Base-by-base conservation (phyloP, 1,284 basidiomycete genomes). In the Apiotrichum domesticum region DNA sequence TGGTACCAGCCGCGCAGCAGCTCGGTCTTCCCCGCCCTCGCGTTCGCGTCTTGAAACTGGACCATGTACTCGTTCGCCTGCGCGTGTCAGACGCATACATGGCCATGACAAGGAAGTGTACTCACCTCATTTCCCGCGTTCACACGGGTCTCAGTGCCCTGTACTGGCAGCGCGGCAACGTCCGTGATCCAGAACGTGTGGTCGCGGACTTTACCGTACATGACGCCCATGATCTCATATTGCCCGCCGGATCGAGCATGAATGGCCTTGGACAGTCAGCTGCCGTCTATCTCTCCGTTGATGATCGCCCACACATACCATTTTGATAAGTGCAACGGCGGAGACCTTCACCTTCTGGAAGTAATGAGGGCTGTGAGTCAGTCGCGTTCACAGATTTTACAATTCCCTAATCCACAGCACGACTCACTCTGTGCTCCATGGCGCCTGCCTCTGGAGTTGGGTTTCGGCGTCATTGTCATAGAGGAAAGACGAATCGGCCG, bases 1-100 rank as follows among this genome's bases (percentile, higher is more conserved):
- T 98, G 95, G 73, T 98, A 98, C 95, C 95, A 98, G n/a, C 95
- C 95, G 57, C 97, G 87, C 4, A 87, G 86, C 67, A 96, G 86
- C 73, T 98, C 95, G 15, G 85, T 75, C 59, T 92, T 82, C 11
- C 85, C 86, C 11, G 87, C 88, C 78, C 85, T 85, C 67, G 88
- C 85, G 65, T 86, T 88, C 32, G 83, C 84, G 59, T 86, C 82
- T 48, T 89, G 84, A 69, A 92, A 98, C 68, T 91, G 86, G 50
- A 98, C 93, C 95, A 98, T 98, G 79, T 95, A 98, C 77, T 98
- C 96, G 72, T 94, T 90, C 35, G 95, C 95, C 66, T 72, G 35
- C 9, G 33, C 3, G 21, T 21, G 42, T 58, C 42, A 61, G 57
- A 45, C 15, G 32, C 4, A 6, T 2, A 14, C 7, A 9, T n/a